Evolutionary conservation across 2,329 filamentous ascomycete species (phyloP), one percentile per base, ranked within the genome.

Genomic region (Diaporthe sp.): DNA sequence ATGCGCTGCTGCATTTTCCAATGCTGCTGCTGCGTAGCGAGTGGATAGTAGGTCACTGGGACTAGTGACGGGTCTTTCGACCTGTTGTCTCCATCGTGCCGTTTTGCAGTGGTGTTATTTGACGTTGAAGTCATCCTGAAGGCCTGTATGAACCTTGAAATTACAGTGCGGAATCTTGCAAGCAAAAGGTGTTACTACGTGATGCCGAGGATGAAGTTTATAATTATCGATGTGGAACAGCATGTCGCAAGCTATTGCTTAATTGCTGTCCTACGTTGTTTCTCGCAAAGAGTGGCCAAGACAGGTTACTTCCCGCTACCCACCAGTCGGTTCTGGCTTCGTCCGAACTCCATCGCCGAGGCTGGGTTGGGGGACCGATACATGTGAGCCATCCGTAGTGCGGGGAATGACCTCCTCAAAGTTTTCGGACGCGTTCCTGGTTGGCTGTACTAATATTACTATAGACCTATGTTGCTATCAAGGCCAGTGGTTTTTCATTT

Each of bases 41-140:
- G 60, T 10, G 76, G 76, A n/a, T 75, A 77, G 60, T 71, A 74
- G 10, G 76, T 77, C 42, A 76, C 71, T 7, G 74, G 75, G 30
- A 67, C 50, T 8, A 67, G 71, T 22, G 50, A 33, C 17, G 60
- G 57, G 54, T 73, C 71, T 30, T 67, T 42, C 19, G 60, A 64
- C n/a, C 71, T 42, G 15, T 45, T 55, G 50, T 73, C 71, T 15
- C 25, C 71, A 13, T 67, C 25, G 5, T 68, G 71, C 2, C 50
- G 28, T 15, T 67, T 57, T 9, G 8, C 15, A 12, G 50, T 25
- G 3, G 28, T 17, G 8, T 17, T 12, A 6, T 50, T 38, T 15
- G 42, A n/a, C 7, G 60, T 38, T 38, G 71, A 35, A 25, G 47
- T 9, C 58, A 73, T 73, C 1, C 1, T 67, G 25, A 6, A 22